These are phyloP conservation scores for Leishmania tropica DNA, from an alignment of 208 protist genomes.

Conservation along the genomic window DNA sequence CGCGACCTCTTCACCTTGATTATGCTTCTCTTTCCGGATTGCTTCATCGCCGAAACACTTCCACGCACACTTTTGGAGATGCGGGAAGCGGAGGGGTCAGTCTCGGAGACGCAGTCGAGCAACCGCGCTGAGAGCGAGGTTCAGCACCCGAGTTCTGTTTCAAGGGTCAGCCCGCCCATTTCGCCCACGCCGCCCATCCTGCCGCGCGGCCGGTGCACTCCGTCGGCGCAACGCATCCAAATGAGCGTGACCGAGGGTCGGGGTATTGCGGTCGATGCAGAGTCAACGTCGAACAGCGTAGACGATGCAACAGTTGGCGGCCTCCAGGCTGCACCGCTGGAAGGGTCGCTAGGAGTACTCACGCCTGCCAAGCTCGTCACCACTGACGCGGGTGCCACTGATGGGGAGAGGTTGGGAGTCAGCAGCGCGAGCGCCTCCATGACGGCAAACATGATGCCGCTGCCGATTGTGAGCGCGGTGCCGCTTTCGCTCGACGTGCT, in stretches of 20 bases:
- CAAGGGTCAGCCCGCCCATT: background rate
- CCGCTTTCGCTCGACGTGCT: conserved; percentile 2
- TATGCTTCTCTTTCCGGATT: conserved; percentile 75
- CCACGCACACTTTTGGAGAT: conserved; percentile 2
- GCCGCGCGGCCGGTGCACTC: background rate
- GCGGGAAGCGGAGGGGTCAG: conserved; percentile 15
- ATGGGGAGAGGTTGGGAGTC: background rate
- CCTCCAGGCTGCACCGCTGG: background rate
- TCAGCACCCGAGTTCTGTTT: background rate
- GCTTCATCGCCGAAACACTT: conserved; percentile 39
- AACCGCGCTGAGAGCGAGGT: background rate
- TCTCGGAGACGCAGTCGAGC: background rate
- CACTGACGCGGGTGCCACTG: background rate
- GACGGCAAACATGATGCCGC: background rate
- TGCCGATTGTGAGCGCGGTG: conserved; percentile 10
- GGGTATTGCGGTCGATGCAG: background rate
- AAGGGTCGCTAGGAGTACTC: no score
- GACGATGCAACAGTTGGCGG: background rate
- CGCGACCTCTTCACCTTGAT: conserved; percentile 65
- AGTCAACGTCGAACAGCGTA: background rate
- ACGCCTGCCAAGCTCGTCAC: background rate
- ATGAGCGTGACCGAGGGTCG: background rate
- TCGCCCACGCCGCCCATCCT: background rate
- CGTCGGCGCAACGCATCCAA: background rate
- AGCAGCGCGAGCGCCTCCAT: background rate